phyloP scores from a whole-genome alignment of 208 protist genomes.

The Wallacemonas sp. region DNA sequence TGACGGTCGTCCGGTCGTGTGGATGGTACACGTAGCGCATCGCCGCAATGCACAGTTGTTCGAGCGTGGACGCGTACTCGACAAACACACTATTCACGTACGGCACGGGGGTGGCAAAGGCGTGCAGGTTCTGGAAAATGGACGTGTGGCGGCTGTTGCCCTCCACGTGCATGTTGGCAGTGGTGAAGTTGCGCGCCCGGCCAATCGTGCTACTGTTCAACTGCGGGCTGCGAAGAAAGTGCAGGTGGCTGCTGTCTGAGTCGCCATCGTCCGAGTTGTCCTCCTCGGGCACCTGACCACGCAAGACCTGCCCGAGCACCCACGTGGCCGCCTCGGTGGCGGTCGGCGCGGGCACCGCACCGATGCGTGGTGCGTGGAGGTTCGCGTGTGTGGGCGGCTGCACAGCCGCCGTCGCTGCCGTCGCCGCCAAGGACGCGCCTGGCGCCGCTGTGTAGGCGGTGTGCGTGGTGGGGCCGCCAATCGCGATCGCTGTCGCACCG shows the following conservation, averaged over 20 bases:
- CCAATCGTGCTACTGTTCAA: slow-evolving; percentile 8
- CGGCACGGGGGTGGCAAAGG: slow-evolving; percentile 69
- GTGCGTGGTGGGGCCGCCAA: too few species aligned
- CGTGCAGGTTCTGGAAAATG: slow-evolving; percentile 53
- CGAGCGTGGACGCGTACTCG: slow-evolving; percentile 59
- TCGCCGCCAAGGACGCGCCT: background rate
- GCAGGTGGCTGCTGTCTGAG: slow-evolving; percentile 1
- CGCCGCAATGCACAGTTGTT: slow-evolving; percentile 75
- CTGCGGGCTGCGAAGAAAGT: slow-evolving; percentile 8
- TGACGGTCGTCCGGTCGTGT: slow-evolving; percentile 48
- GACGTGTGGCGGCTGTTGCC: background rate
- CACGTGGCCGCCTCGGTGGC: slow-evolving; percentile 19
- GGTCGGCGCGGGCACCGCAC: background rate
- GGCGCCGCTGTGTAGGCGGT: too few species aligned
- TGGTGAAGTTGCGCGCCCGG: background rate
- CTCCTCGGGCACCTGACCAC: slow-evolving; percentile 8
- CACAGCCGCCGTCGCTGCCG: background rate
- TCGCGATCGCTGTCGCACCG: too few species aligned
- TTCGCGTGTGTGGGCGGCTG: background rate
- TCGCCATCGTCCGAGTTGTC: background rate
- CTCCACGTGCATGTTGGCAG: background rate
- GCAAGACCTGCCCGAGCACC: slow-evolving; percentile 10
- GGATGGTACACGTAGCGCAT: slow-evolving; percentile 63
- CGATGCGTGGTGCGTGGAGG: background rate
- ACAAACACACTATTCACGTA: slow-evolving; percentile 69